Evolutionary conservation across 2,329 filamentous ascomycete genomes (phyloP).

Genomic region (Colletotrichum sojae): DNA sequence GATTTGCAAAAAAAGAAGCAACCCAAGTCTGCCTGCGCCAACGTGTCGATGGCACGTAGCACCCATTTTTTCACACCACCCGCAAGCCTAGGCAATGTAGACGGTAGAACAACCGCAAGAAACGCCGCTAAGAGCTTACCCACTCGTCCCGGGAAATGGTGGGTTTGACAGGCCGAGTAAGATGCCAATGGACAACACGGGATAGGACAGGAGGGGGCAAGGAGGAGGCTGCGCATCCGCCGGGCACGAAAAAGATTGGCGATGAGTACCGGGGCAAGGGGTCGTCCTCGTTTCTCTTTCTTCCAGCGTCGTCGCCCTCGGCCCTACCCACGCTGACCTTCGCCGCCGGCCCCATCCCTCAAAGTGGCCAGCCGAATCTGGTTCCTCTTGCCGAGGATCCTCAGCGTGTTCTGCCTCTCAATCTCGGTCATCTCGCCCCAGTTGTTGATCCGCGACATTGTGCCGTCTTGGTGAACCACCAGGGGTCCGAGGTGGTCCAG

Average conservation of each 20-base stretch:
- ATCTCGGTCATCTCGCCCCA: conserved; percentile 80
- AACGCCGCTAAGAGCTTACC: conserved; percentile 4
- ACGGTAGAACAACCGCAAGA: neutral
- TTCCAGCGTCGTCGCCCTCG: conserved; percentile 4
- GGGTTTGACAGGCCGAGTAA: conserved; percentile 5
- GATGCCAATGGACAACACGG: conserved; percentile 1
- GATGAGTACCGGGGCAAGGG: neutral
- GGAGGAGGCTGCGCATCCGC: neutral
- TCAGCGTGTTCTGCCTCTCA: conserved; percentile 77
- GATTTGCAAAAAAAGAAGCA: neutral
- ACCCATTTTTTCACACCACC: neutral
- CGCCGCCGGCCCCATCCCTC: conserved; percentile 46
- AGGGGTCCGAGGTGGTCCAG: conserved; percentile 80
- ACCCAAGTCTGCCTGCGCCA: neutral
- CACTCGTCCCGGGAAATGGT: conserved; percentile 1
- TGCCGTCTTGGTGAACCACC: conserved; percentile 81
- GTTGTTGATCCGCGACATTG: conserved; percentile 78
- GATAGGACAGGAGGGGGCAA: conserved; percentile 13
- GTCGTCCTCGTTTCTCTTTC: conserved; percentile 14
- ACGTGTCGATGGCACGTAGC: neutral
- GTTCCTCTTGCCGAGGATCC: conserved; percentile 78
- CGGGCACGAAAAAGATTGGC: neutral
- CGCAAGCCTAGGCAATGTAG: too few species aligned
- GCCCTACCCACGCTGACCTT: conserved; percentile 43
- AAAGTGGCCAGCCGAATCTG: conserved; percentile 71